Conservation (phyloP, 2,329 filamentous ascomycete genomes). For the Botryotinia narcissicola region DNA sequence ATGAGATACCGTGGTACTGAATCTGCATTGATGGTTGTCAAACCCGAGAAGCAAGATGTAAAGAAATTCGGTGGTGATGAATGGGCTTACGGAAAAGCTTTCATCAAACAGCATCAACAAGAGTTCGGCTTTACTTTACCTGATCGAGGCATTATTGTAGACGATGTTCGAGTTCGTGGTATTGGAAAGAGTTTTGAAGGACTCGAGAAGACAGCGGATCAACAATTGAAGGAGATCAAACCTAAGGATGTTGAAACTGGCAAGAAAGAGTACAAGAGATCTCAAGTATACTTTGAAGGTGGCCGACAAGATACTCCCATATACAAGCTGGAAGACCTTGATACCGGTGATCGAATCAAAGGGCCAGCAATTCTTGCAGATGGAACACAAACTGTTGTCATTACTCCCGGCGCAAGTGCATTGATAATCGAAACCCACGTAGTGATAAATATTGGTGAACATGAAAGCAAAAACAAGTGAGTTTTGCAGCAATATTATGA, state of each 20-base stretch:
- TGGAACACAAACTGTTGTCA: slow-evolving; percentile 35
- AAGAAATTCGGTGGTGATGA: slow-evolving; percentile 62
- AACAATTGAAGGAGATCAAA: slow-evolving; percentile 71
- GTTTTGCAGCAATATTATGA: slow-evolving; percentile 17
- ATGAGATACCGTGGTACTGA: slow-evolving; percentile 91
- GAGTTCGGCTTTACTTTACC: slow-evolving; percentile 90
- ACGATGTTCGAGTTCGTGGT: slow-evolving; percentile 83
- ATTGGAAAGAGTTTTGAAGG: slow-evolving; percentile 86
- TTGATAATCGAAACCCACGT: slow-evolving; percentile 83
- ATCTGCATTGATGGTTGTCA: slow-evolving; percentile 85
- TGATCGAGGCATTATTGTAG: slow-evolving; percentile 83
- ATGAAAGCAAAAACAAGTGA: slow-evolving; percentile 46
- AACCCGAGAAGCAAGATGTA: slow-evolving; percentile 62
- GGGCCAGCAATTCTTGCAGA: slow-evolving; percentile 22
- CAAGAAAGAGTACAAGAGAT: slow-evolving; percentile 64
- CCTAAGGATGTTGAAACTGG: slow-evolving; percentile 44
- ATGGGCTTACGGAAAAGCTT: slow-evolving; percentile 82
- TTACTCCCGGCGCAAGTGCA: slow-evolving; percentile 75
- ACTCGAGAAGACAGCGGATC: slow-evolving; percentile 76
- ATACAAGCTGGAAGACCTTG: slow-evolving; percentile 77
- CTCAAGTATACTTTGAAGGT: slow-evolving; percentile 80
- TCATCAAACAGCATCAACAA: slow-evolving; percentile 82
- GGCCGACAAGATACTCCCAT: slow-evolving; percentile 75
- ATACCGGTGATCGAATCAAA: slow-evolving; percentile 16
- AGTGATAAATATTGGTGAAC: slow-evolving; percentile 75